Evolutionary conservation across 768 basidiomycete species (phyloP), one percentile per base, ranked within the genome.

Genomic region (Plicaturopsis crispa): DNA sequence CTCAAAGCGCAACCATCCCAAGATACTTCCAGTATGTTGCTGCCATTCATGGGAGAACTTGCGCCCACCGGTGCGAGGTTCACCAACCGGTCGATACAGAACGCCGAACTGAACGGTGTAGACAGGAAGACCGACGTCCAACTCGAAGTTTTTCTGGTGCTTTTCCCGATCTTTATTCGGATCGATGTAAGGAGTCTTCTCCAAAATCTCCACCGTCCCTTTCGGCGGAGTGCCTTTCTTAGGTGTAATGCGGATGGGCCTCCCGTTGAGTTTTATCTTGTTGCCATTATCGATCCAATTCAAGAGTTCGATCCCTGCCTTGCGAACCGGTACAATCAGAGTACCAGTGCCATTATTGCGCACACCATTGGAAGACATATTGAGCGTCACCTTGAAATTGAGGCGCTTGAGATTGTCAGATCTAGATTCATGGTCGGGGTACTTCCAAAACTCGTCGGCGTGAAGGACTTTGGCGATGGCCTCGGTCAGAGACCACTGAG

Each of bases 11-110:
- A 87, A 53, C 53, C 72, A 69, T 0, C 70, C n/a, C 81, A 22
- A 68, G 64, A 24, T 73, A 67, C 8, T 47, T n/a, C n/a, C n/a
- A n/a, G n/a, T n/a, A n/a, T n/a, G n/a, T n/a, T n/a, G n/a, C 39
- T 82, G 73, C 71, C 77, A 85, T 56, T 89, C 87, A 4, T 78
- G 60, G 0, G 84, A 87, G 53, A 83, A 89, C 2, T 66, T 62
- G 6, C 77, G 72, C 13, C 66, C 55, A 13, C 48, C 48, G 31
- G 57, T 56, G 6, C 51, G 59, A 6, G 45, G 49, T 2, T 49
- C 54, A 7, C 44, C 42, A 38, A 37, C 53, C 14, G 41, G 45
- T 39, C 67, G 63, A 48, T 72, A 75, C 51, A 72, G 73, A 22
- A 71, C 46, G 17, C 86, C 85, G 44, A 87, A 78, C 54, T 88